phyloP scores from a whole-genome alignment of 2,329 filamentous ascomycete species.

The Fusarium sarcochroum region DNA sequence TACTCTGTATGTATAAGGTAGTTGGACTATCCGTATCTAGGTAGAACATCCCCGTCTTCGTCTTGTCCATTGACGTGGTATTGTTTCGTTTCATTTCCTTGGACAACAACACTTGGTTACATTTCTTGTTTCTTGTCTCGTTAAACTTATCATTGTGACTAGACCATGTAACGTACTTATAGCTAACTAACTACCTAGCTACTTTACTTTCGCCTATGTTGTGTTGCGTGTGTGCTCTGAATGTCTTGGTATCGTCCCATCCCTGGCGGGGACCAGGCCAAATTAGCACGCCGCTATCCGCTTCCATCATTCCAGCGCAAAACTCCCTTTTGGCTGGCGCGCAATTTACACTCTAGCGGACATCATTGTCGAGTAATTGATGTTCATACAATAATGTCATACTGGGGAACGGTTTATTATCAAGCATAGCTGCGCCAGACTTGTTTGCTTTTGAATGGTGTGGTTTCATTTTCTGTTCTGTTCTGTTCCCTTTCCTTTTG shows the following conservation, averaged over 20 bases:
- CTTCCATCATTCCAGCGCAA: conserved; percentile 32
- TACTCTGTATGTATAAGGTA: too few species aligned
- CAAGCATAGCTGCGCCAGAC: conserved; percentile 1
- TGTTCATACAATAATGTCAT: conserved; percentile 6
- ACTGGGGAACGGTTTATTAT: background rate
- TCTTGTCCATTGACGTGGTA: background rate
- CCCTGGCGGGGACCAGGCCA: conserved; percentile 13
- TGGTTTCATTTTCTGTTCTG: conserved; percentile 4
- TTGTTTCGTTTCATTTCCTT: conserved; percentile 33
- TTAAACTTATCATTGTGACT: background rate
- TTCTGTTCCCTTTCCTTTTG: conserved; percentile 1
- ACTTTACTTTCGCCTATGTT: conserved; percentile 14
- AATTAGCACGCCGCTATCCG: conserved; percentile 14
- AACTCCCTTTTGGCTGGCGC: conserved; percentile 25
- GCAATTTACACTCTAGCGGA: conserved; percentile 28
- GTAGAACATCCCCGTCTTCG: too few species aligned
- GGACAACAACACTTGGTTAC: conserved; percentile 1
- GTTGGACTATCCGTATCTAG: too few species aligned
- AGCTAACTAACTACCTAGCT: background rate
- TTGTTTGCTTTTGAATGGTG: background rate
- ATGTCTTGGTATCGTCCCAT: conserved; percentile 22
- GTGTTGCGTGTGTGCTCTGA: conserved; percentile 7
- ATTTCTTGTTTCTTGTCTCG: conserved; percentile 2
- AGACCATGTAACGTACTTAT: background rate
- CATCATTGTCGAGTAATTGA: conserved; percentile 22